phyloP scores from a whole-genome alignment of 2,329 filamentous ascomycete species.

The Rutstroemia sp. region DNA sequence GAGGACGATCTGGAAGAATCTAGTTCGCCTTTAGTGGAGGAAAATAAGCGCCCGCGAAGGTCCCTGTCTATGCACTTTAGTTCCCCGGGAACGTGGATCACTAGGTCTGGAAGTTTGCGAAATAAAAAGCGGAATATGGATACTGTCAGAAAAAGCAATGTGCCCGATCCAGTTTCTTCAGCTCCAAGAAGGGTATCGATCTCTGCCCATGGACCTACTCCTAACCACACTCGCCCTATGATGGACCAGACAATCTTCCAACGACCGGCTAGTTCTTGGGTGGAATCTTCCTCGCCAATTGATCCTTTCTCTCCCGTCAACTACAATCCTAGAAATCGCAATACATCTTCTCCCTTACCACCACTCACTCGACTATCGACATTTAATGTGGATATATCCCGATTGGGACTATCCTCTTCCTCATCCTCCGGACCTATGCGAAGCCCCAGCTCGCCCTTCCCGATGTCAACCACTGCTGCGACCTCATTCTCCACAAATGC shows the following conservation, averaged over 20 bases:
- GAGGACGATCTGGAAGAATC: neutral
- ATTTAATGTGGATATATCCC: conserved; percentile 46
- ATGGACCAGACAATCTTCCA: conserved; percentile 23
- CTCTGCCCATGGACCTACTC: conserved; percentile 20
- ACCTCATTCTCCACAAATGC: conserved; percentile 36
- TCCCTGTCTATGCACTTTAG: conserved; percentile 55
- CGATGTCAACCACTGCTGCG: conserved; percentile 25
- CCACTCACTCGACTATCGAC: conserved; percentile 46
- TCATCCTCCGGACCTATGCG: conserved; percentile 24
- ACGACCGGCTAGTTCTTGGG: conserved; percentile 11
- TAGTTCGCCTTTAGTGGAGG: conserved; percentile 1
- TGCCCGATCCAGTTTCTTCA: conserved; percentile 42
- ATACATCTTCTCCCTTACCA: conserved; percentile 48
- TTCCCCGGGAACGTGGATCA: conserved; percentile 49
- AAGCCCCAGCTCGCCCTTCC: conserved; percentile 22
- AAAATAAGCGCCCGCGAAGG: conserved; percentile 37
- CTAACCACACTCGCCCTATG: conserved; percentile 14
- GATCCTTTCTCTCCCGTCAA: conserved; percentile 20
- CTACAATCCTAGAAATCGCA: conserved; percentile 29
- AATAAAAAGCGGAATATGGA: conserved; percentile 44
- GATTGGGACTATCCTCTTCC: conserved; percentile 38
- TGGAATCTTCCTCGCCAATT: conserved; percentile 15
- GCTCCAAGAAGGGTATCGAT: conserved; percentile 22
- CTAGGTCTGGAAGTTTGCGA: conserved; percentile 48
- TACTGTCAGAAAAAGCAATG: conserved; percentile 41